Percentiles rank a stretch among this genome's conserved stretches.
Conservation (phyloP, 1,284 basidiomycete genomes). For the Microbotryomycetes sp. region DNA sequence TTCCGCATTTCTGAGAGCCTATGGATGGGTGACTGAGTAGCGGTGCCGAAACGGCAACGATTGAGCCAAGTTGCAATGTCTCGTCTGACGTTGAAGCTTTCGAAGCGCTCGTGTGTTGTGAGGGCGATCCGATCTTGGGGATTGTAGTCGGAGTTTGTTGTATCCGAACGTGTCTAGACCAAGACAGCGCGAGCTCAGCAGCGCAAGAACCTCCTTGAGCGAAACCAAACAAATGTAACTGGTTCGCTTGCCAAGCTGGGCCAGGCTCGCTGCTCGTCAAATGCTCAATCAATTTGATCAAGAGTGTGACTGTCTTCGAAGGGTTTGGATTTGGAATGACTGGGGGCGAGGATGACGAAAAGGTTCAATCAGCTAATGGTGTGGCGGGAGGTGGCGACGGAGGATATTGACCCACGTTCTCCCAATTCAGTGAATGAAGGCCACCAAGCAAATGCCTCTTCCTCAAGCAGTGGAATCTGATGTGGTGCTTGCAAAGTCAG, state of each 20-base stretch:
- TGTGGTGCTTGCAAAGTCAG: constrained; percentile 39
- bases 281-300: constrained; percentile 34
- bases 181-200: constrained; percentile 38
- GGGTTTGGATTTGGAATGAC: constrained; percentile 39
- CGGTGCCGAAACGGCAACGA: constrained; percentile 18
- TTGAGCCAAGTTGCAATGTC: constrained; percentile 10
- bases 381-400: neutral
- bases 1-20: neutral
- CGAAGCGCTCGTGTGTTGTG: too few species aligned
- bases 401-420: constrained; percentile 33
- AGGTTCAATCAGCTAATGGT: neutral
- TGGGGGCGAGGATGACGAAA: neutral
- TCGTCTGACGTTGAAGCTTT: neutral
- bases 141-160: neutral
- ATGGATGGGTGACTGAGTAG: constrained; percentile 21
- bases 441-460: constrained; percentile 42
- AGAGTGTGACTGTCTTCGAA: constrained; percentile 23
- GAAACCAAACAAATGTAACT: constrained; percentile 44
- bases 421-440: constrained; percentile 42
- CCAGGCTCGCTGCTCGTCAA: constrained; percentile 17
- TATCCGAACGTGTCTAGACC: neutral
- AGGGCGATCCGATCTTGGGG: too few species aligned
- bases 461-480: constrained; percentile 42
- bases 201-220: constrained; percentile 43
- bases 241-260: constrained; percentile 36